Base-by-base conservation (phyloP, 352 stramenopile species). In the Paralagenidium karlingii region DNA sequence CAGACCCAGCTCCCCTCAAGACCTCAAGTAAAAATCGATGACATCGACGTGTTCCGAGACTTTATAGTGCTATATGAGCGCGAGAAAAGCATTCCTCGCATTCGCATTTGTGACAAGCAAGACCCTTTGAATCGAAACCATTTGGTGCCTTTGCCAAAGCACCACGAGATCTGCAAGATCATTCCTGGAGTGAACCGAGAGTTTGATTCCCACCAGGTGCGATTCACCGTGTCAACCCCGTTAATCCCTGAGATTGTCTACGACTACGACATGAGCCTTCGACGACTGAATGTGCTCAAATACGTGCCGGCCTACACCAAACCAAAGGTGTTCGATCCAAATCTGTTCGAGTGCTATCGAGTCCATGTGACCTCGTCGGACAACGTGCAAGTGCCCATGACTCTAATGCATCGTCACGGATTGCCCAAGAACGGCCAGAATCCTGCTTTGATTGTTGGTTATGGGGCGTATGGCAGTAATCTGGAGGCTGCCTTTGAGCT, bases 401-500 rank as follows among this genome's bases (percentile, higher is more conserved):
- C 78, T 15, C 53, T 92, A n/a, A 65, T 89, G 24, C 70, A 89
- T 34, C 65, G 45, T n/a, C 68, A 58, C 1, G 58, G 78, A 44
- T 29, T 89, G 13, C 38, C 43, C 2, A 27, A 58, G 2, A 63
- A 85, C 46, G 64, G 63, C 3, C 40, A 63, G 24, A 87, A 89
- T 51, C 78, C 78, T 21, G 86, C 85, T n/a, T 55, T 95, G 2
- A 43, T 94, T 12, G 47, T 94, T 26, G 82, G 76, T 19, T 96
- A 96, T 45, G 85, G 85, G 9, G 80, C 85, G 1, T 96, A 96
- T 29, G 85, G 85, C 2, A 82, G 59, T 18, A 92, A 85, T 38
- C 42, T 96, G 7, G 75, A 93, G 41, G 63, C 82, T 16, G 74
- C 90, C 4, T 96, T 92, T 33, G 69, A 91, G 29, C 57, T 94